These are phyloP conservation scores for Colletotrichum sp. DNA, from an alignment of 2,329 filamentous ascomycete species.

Conservation along the genomic window DNA sequence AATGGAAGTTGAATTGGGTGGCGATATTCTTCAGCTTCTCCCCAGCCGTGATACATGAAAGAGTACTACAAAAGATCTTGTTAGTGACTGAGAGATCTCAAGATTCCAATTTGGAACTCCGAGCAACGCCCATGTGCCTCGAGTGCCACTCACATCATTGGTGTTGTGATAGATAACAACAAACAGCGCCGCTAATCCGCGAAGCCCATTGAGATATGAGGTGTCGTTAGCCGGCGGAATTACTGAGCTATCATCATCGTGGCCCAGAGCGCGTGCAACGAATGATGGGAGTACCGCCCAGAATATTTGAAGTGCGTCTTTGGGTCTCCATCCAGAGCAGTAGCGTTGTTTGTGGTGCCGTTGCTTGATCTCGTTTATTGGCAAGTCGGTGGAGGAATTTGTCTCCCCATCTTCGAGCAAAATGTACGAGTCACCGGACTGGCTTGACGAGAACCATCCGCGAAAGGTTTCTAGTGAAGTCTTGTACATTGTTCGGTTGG, in stretches of 20 bases:
- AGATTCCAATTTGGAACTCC: not conserved
- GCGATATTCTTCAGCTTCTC: not conserved
- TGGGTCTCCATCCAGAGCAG: not conserved
- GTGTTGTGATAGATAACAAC: slow-evolving; percentile 60
- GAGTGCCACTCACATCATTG: slow-evolving; percentile 13
- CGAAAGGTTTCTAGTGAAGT: not conserved
- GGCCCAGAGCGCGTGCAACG: not conserved
- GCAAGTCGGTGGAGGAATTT: not conserved
- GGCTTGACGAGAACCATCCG: not conserved
- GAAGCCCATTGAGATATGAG: slow-evolving; percentile 62
- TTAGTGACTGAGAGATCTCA: slow-evolving; percentile 21
- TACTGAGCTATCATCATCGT: not conserved
- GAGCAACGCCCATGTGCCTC: not conserved
- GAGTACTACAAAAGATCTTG: not conserved
- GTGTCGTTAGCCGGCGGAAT: slow-evolving; percentile 32
- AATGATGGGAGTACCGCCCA: slow-evolving; percentile 1
- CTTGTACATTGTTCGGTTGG: not conserved
- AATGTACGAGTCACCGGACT: not conserved
- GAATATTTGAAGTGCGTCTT: not conserved
- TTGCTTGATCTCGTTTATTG: not conserved
- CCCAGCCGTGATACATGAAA: not conserved
- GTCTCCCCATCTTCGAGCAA: not conserved
- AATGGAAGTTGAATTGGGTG: slow-evolving; percentile 26
- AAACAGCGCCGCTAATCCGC: slow-evolving; percentile 58
- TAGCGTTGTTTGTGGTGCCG: not conserved